A percentile compares a stretch with the other conserved stretches of the same genome.
Evolutionary conservation across 2,329 filamentous ascomycete genomes (phyloP).

Genomic region (Fusarium euwallaceae): DNA sequence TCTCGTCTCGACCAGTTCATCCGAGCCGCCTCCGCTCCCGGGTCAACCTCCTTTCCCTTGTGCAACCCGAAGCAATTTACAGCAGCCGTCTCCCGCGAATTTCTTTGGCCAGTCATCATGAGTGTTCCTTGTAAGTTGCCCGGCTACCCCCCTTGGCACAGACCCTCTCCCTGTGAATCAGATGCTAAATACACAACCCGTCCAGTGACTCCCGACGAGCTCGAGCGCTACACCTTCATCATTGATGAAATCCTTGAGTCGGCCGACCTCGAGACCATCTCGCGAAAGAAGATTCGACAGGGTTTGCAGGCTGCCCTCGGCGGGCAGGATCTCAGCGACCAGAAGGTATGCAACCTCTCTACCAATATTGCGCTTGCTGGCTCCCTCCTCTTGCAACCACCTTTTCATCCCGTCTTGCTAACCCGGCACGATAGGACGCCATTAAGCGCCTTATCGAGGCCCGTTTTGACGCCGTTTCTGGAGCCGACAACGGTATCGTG

Average conservation of each 20-base stretch:
- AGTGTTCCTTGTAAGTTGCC: conserved; percentile 44
- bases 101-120: conserved; percentile 36
- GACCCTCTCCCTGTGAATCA: conserved; percentile 2
- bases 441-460: conserved; percentile 80
- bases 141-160: conserved; percentile 16
- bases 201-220: conserved; percentile 66
- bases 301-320: conserved; percentile 67
- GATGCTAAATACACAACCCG: conserved; percentile 15
- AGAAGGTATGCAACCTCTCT: conserved; percentile 62
- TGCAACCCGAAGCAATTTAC: conserved; percentile 25
- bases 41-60: background rate
- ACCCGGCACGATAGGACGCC: conserved; percentile 59
- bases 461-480: conserved; percentile 78
- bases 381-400: background rate
- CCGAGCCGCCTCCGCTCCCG: conserved; percentile 18
- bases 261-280: conserved; percentile 72
- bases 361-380: background rate
- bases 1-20: conserved; percentile 22
- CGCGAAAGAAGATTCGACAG: conserved; percentile 72
- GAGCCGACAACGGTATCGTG: conserved; percentile 61
- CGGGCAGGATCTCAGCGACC: conserved; percentile 68
- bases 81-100: conserved; percentile 5
- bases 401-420: conserved; percentile 7
- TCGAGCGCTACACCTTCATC: conserved; percentile 66
- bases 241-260: conserved; percentile 71